Conservation (phyloP, 768 basidiomycete genomes). For the Boletus vermiculosoides region DNA sequence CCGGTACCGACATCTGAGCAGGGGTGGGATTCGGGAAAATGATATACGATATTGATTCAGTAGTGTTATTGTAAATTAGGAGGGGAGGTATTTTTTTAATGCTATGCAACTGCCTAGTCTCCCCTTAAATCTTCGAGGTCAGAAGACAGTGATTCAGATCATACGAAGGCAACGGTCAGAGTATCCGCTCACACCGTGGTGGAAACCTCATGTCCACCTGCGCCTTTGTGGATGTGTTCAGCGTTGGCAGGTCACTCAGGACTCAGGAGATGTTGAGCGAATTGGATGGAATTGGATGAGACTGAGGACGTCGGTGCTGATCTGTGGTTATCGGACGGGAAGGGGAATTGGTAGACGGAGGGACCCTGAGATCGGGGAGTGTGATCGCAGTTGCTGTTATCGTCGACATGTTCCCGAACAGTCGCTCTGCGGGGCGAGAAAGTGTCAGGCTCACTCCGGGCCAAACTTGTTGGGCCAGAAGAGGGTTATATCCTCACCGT, state of each 20-base stretch:
- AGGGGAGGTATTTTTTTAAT: background rate
- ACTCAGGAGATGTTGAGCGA: too few species aligned
- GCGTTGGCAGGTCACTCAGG: background rate
- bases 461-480: background rate
- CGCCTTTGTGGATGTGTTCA: too few species aligned
- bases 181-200: background rate
- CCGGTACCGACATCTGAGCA: conserved; percentile 24
- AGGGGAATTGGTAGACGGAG: background rate
- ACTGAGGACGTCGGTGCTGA: too few species aligned
- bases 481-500: background rate
- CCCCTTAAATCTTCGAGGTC: too few species aligned
- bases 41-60: background rate
- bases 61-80: conserved; percentile 2
- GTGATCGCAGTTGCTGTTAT: background rate
- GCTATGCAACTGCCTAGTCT: too few species aligned
- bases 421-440: background rate
- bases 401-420: background rate
- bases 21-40: too few species aligned
- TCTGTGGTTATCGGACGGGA: too few species aligned
- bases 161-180: too few species aligned
- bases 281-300: background rate
- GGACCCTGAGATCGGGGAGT: background rate
- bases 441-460: background rate
- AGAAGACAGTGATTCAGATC: too few species aligned
- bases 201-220: background rate